Base-by-base conservation (phyloP, 768 basidiomycete genomes). In the Boletellus ananiceps region DNA sequence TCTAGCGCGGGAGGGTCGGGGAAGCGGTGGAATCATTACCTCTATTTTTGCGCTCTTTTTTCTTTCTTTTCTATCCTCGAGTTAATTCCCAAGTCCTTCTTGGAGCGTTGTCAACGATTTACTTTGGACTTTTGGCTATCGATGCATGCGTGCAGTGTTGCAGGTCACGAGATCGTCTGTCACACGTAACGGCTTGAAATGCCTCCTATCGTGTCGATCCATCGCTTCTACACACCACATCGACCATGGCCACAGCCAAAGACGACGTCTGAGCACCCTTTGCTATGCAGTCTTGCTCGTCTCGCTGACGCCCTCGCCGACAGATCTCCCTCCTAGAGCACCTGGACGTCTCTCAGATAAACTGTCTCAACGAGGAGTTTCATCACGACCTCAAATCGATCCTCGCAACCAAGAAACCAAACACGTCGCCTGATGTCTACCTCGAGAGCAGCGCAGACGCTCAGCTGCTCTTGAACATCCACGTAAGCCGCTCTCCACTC, bases 371-470 rank as follows among this genome's bases (percentile, higher is more conserved):
- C 61, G 88, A 90, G 59, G 64, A 73, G 31, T 46, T 57, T 2
- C 59, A 56, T 0, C 80, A 86, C 62, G 70, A 74, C 32, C 60
- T 88, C 40, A 74, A 75, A 54, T 70, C 74, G 19, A 75, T 88
- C 48, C 53, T 86, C 14, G 54, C 60, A 0, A 19, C 42, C 35
- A 82, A 72, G 56, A 62, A 64, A 13, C 65, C 60, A 46, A 85
- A 85, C 64, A 72, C 69, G 2, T 57, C 70, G 25, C 35, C 47
- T 16, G n/a, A 68, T 67, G 25, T 49, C 48, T 82, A 76, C 64
- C 72, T 88, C 47, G 70, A 78, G 52, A 86, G 83, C 57, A 84
- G 88, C 60, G 79, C 76, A 2, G 87, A 89, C 55, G 87, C 84
- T 55, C 83, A 89, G 62, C 73, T 89, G 7, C 68, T 89, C 21